These are phyloP conservation scores for Yarrowia sp. DNA, from an alignment of 805 yeast genomes.

Conservation along the genomic window DNA sequence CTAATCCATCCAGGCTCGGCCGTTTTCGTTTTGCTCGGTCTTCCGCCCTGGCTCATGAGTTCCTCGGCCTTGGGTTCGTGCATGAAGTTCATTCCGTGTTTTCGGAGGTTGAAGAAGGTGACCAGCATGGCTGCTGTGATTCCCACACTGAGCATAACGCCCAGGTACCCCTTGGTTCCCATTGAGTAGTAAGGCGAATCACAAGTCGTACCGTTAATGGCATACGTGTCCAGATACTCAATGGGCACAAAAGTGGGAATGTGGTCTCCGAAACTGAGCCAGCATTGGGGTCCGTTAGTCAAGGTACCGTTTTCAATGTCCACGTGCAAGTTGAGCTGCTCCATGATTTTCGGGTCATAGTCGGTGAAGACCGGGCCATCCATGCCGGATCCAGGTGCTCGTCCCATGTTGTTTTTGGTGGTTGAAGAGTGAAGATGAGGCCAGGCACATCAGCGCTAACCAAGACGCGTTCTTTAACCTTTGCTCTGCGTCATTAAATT, in stretches of 20 bases:
- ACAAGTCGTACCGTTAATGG: constrained; percentile 32
- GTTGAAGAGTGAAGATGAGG: background rate
- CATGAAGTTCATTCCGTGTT: constrained; percentile 33
- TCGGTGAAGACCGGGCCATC: constrained; percentile 30
- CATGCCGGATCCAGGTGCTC: constrained; percentile 26
- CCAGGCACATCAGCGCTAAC: background rate
- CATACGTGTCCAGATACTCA: constrained; percentile 12
- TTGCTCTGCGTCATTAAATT: constrained; percentile 14
- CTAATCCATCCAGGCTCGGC: constrained; percentile 32
- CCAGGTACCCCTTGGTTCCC: constrained; percentile 34
- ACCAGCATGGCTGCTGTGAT: constrained; percentile 31
- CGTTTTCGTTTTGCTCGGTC: constrained; percentile 28
- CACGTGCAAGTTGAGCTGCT: constrained; percentile 31
- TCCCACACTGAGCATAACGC: constrained; percentile 33
- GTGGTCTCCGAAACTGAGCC: constrained; percentile 33
- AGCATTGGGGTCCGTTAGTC: constrained; percentile 36
- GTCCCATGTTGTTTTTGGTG: background rate
- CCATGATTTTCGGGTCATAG: constrained; percentile 33
- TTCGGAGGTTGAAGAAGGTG: constrained; percentile 35
- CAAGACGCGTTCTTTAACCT: constrained; percentile 5
- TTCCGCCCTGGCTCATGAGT: constrained; percentile 14
- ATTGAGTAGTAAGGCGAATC: constrained; percentile 34
- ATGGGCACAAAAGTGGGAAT: constrained; percentile 29
- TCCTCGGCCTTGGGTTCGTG: constrained; percentile 24
- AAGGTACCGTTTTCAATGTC: constrained; percentile 36